Evolutionary conservation across 2,329 filamentous ascomycete species (phyloP).

Genomic region (Sordariomycetes sp.): DNA sequence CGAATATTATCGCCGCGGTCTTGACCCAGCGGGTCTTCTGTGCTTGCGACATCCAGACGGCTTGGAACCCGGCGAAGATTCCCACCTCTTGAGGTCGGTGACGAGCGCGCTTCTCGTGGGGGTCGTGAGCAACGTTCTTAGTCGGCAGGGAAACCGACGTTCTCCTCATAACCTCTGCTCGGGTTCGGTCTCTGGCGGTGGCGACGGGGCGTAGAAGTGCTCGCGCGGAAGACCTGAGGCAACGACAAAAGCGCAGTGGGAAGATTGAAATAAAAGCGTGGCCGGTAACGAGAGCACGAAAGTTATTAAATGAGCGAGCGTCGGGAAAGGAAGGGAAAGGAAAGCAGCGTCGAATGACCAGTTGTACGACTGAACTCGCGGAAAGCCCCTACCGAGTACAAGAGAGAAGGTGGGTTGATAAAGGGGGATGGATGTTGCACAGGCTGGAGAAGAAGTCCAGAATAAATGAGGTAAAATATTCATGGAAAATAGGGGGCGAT

Average conservation of each 20-base stretch:
- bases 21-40: constrained; percentile 57
- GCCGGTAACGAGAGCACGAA: background rate
- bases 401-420: background rate
- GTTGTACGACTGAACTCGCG: background rate
- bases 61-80: constrained; percentile 44
- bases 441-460: background rate
- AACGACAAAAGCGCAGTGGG: background rate
- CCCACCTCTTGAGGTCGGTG: constrained; percentile 38
- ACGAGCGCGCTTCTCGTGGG: constrained; percentile 54
- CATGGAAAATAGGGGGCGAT: background rate
- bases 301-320: background rate
- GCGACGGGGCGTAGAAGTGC: background rate
- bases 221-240: background rate
- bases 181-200: background rate
- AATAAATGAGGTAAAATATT: background rate
- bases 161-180: constrained; percentile 42
- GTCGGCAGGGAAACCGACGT: constrained; percentile 54
- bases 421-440: background rate
- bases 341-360: background rate
- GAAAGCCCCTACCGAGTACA: background rate
- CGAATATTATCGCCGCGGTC: constrained; percentile 50
- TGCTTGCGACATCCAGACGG: constrained; percentile 50
- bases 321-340: background rate
- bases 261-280: background rate
- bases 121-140: constrained; percentile 48